Base-by-base conservation (phyloP, 345 rosid species). In the Limnanthes douglasii region DNA sequence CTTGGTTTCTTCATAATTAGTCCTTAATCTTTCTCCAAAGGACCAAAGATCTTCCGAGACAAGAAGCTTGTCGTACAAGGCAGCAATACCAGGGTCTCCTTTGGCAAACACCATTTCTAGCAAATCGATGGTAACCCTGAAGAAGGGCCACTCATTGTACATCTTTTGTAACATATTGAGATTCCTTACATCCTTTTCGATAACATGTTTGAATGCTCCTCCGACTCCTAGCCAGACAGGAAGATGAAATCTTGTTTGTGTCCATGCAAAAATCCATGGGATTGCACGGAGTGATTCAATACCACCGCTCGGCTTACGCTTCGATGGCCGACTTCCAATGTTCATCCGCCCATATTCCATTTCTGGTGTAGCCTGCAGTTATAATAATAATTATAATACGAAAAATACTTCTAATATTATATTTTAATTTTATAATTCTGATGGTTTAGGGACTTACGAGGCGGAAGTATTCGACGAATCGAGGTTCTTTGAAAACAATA, bases 261-360 rank as follows among this genome's bases (percentile, higher is more conserved):
- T 85, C 99, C 99, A 92, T 6, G 99, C 99, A 69, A 92, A 92
- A 48, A 92, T 85, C 99, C 99, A 92, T 2, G 99, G 99, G 45
- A 92, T 92, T 11, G 99, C 99, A 50, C 99, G 94, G 8, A 92
- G 94, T 27, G 96, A 80, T 62, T 85, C 99, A 2, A 92, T 92
- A 14, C 99, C 99, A 1, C 96, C 96, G 15, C 96, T 85, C 36
- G 94, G 94, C 56, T 81, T 92, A 42, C 96, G 27, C 65, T 85
- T 92, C 3, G 99, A 71, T 41, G 99, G 96, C 37, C 96, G 78
- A 44, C 99, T 92, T 46, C 99, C 99, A 3, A 92, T 92, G 70
- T 92, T 92, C 96, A 92, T 85, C 49, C 96, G 74, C 9, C 96
- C 96, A 36, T 85, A 85, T 69, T 92, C 96, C 60, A 81, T 45